Evolutionary conservation across 192 early-diverging fungal species (phyloP).

Genomic region (Coemansia sp.): DNA sequence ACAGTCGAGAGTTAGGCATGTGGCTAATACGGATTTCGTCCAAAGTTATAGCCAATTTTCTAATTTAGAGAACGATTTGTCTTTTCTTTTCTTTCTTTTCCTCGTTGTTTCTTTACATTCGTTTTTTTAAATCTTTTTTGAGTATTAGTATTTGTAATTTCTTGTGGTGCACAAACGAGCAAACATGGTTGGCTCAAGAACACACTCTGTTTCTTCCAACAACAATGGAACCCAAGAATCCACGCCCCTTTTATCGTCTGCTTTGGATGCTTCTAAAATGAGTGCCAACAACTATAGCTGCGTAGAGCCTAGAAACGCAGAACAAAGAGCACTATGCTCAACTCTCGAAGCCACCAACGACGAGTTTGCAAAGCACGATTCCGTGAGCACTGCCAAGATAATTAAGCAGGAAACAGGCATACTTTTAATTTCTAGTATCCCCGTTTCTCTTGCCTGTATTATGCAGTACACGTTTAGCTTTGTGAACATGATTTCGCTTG

Average conservation of each 20-base stretch:
- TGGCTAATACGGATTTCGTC: no score
- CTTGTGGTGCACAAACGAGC: no score
- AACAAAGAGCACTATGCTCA: neutral
- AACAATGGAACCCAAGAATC: neutral
- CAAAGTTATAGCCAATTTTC: no score
- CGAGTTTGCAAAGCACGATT: constrained; percentile 19
- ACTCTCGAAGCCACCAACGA: neutral
- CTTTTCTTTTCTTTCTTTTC: no score
- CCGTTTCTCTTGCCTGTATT: constrained; percentile 54
- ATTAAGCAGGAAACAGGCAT: constrained; percentile 22
- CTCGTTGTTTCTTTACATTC: no score
- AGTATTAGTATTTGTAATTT: no score
- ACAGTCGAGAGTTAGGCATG: no score
- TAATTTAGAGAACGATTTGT: no score
- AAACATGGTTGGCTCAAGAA: no score
- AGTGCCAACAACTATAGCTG: neutral
- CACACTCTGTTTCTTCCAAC: no score
- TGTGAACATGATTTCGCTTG: constrained; percentile 62
- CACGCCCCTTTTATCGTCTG: neutral
- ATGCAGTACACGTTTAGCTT: constrained; percentile 69
- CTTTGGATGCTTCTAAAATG: neutral
- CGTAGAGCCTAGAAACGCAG: neutral
- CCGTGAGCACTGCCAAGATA: constrained; percentile 10
- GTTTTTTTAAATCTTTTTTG: no score
- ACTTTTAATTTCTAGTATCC: constrained; percentile 23